Conservation (phyloP, 768 basidiomycete species). For the Kwoniella sp. region DNA sequence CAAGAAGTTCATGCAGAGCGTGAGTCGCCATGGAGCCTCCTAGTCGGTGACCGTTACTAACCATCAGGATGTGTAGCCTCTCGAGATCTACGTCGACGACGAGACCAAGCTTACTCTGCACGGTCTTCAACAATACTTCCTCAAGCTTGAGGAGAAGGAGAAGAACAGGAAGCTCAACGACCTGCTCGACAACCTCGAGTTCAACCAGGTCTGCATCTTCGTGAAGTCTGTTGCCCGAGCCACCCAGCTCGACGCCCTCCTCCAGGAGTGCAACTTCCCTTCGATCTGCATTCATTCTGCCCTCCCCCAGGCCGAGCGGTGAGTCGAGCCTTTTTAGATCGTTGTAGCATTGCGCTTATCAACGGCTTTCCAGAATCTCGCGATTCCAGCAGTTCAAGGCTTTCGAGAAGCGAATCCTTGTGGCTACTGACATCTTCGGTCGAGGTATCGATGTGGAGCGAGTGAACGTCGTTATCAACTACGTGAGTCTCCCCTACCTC, state of each 20-base stretch:
- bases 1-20: slow-evolving; percentile 99
- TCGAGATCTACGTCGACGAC: slow-evolving; percentile 99
- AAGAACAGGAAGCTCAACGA: slow-evolving; percentile 99
- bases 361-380: slow-evolving; percentile 61
- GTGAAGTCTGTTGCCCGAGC: slow-evolving; percentile 97
- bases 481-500: slow-evolving; percentile 54
- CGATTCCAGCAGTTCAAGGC: slow-evolving; percentile 98
- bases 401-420: slow-evolving; percentile 97
- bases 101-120: slow-evolving; percentile 98
- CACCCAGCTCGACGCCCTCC: slow-evolving; percentile 88
- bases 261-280: slow-evolving; percentile 97
- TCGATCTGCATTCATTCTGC: slow-evolving; percentile 96
- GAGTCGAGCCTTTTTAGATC: slow-evolving; percentile 41
- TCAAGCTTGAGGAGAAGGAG: slow-evolving; percentile 87
- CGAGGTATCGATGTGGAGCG: slow-evolving; percentile 99
- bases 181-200: slow-evolving; percentile 88
- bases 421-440: slow-evolving; percentile 98
- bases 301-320: slow-evolving; percentile 93
- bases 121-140: slow-evolving; percentile 96
- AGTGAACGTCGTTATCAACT: slow-evolving; percentile 99
- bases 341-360: background rate
- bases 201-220: slow-evolving; percentile 99
- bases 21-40: no score
- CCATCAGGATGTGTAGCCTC: slow-evolving; percentile 79
- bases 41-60: no score